Evolutionary conservation across 2,329 filamentous ascomycete genomes (phyloP).

Genomic region (Fusarium sp.): DNA sequence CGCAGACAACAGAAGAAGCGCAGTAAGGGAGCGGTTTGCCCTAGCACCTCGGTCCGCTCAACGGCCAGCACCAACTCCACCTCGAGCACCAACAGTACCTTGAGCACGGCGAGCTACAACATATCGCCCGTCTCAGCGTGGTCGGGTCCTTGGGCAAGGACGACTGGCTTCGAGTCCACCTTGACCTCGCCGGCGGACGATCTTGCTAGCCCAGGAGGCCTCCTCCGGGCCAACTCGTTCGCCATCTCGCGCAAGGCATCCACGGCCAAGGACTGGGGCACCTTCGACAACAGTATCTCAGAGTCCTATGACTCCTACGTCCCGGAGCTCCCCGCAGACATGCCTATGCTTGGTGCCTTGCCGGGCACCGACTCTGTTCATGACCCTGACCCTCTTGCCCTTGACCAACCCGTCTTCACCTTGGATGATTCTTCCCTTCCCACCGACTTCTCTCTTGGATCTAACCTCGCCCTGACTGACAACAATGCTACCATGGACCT

Average conservation of each 20-base stretch:
- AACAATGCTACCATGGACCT: slow-evolving; percentile 42
- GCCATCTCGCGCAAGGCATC: slow-evolving; percentile 41
- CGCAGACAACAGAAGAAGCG: slow-evolving; percentile 51
- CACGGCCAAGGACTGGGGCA: slow-evolving; percentile 42
- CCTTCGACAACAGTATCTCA: slow-evolving; percentile 50
- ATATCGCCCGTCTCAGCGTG: slow-evolving; percentile 66
- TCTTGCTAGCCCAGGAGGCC: slow-evolving; percentile 53
- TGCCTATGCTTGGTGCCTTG: slow-evolving; percentile 54
- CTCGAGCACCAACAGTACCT: slow-evolving; percentile 56
- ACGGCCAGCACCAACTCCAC: slow-evolving; percentile 59
- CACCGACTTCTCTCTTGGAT: slow-evolving; percentile 54
- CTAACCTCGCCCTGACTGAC: slow-evolving; percentile 57
- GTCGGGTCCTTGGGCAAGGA: slow-evolving; percentile 58
- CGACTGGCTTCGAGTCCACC: slow-evolving; percentile 59
- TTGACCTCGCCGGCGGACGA: slow-evolving; percentile 64
- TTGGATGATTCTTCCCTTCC: slow-evolving; percentile 54
- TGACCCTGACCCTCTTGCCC: slow-evolving; percentile 47
- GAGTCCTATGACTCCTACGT: slow-evolving; percentile 51
- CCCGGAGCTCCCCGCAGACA: slow-evolving; percentile 62
- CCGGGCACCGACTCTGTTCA: slow-evolving; percentile 48
- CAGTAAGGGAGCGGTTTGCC: slow-evolving; percentile 60
- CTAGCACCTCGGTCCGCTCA: slow-evolving; percentile 65
- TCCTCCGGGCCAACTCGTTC: slow-evolving; percentile 47
- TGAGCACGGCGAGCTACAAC: slow-evolving; percentile 58
- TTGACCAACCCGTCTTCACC: slow-evolving; percentile 57